Evolutionary conservation across 805 yeast species (phyloP), one percentile per base, ranked within the genome.

Genomic region (Torulaspora quercuum): DNA sequence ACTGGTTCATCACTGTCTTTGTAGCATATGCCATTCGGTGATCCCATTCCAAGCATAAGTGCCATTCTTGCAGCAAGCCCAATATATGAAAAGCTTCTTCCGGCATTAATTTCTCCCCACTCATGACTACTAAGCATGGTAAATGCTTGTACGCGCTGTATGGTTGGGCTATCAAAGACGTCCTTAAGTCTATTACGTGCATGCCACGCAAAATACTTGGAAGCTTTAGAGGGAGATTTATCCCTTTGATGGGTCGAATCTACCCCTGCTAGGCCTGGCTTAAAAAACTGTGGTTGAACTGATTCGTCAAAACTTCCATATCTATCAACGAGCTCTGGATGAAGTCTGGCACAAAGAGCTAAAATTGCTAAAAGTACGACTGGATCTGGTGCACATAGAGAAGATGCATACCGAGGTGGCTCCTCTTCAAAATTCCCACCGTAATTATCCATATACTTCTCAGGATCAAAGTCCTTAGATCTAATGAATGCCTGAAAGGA

Each of bases 61-160:
- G 65, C 62, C 70, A 66, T 66, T 37, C 69, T 46, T 0, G 67
- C 61, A 2, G 69, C 69, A 10, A 65, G 55, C n/a, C 69, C 69
- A 15, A 60, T 54, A 25, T 65, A 65, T 6, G 64, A 41, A 35
- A 52, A 64, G 37, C 67, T 61, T 34, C 69, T 41, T 3, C 67
- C 55, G n/a, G 55, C 59, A 40, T 63, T 61, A 11, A 58, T 60
- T 37, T 63, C 66, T 1, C 69, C 69, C 69, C 70, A 65, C 44
- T 65, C 68, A 49, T 65, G 69, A 37, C 64, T 56, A 35, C 67
- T 61, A 4, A 65, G 42, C 33, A 66, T 57, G 1, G 63, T 40
- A 18, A 66, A 44, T 2, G 69, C 67, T 39, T 65, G 70, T 5
- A 64, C 59, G 19, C 67, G 38, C 31, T 61, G 68, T 4, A 66